Conservation (phyloP, 768 basidiomycete genomes). For the Suillus clintonianus region DNA sequence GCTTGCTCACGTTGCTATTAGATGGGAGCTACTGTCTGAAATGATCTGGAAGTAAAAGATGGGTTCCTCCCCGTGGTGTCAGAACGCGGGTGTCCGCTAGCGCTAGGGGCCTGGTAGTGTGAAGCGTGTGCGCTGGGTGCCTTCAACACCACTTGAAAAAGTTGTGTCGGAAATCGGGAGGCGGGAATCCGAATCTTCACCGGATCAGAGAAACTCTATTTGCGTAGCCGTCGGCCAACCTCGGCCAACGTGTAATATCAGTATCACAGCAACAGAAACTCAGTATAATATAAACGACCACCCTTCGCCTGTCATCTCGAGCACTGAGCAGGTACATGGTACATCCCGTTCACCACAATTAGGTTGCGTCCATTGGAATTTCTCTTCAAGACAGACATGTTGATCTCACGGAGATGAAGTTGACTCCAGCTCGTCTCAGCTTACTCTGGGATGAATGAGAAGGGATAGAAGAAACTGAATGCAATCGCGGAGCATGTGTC, state of each 20-base stretch:
- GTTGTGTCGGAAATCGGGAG: slow-evolving; percentile 2
- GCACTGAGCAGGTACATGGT: background rate
- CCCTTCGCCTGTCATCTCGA: background rate
- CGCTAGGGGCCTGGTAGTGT: background rate
- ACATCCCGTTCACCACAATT: background rate
- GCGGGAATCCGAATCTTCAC: background rate
- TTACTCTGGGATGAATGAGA: background rate
- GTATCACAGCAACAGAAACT: background rate
- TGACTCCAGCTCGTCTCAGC: background rate
- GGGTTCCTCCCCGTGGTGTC: background rate
- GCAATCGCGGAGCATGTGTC: background rate
- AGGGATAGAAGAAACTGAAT: background rate
- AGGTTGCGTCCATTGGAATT: background rate
- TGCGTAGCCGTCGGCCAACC: background rate
- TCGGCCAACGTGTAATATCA: too few relatives aligned
- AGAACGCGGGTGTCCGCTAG: background rate
- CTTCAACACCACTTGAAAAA: background rate
- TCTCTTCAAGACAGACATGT: background rate
- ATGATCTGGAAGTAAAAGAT: background rate
- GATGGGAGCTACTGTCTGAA: background rate
- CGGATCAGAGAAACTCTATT: slow-evolving; percentile 1
- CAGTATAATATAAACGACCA: background rate
- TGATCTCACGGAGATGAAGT: background rate
- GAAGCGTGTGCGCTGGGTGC: background rate
- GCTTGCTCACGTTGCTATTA: background rate